Conservation (phyloP, 305 asterid genomes). For the Plantago lanceolata region DNA sequence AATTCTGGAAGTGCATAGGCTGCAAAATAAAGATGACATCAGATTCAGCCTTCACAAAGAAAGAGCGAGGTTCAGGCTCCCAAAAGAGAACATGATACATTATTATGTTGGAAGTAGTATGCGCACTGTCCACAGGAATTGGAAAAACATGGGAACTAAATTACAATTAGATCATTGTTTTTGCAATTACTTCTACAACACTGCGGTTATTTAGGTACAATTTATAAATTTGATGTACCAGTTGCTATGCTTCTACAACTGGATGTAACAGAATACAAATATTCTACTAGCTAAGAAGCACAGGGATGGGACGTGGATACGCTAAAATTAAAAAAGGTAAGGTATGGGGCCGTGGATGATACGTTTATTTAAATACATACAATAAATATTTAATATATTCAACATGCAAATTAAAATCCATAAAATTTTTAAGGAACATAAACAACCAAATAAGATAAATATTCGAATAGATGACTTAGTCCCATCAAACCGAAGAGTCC, state of each 20-base stretch:
- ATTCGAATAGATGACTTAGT: no score
- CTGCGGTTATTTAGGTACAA: not conserved
- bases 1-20: conserved; percentile 62
- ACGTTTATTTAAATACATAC: no score
- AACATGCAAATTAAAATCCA: no score
- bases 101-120: not conserved
- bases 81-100: not conserved
- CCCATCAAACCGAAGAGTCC: no score
- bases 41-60: conserved; percentile 14
- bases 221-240: not conserved
- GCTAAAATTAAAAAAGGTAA: no score
- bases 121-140: no score
- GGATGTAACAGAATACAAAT: not conserved
- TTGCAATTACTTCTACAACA: not conserved
- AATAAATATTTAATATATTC: no score
- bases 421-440: no score
- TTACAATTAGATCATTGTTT: not conserved
- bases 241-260: not conserved
- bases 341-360: no score
- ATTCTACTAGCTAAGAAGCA: not conserved
- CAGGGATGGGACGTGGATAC: no score
- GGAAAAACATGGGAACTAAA: no score
- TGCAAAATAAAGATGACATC: conserved; percentile 26
- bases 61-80: conserved; percentile 2
- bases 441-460: no score